These are phyloP conservation scores for Theileria luwenshuni DNA, from an alignment of 169 alveolate species.

Conservation along the genomic window DNA sequence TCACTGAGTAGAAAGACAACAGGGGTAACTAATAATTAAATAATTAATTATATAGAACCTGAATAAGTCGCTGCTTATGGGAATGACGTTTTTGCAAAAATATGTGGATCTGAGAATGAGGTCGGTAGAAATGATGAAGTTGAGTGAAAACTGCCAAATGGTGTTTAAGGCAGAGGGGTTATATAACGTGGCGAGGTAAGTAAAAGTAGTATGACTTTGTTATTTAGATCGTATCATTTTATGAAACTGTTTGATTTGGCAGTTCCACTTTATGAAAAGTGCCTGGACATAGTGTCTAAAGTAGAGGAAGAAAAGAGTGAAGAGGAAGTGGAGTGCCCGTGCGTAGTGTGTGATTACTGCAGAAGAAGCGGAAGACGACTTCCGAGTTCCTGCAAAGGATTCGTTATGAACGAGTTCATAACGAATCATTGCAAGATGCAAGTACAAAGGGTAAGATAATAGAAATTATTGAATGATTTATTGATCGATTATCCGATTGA, in stretches of 20 bases:
- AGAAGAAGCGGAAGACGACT: constrained; percentile 13
- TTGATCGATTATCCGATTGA: not conserved
- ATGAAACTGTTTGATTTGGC: constrained; percentile 60
- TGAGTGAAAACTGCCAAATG: constrained; percentile 23
- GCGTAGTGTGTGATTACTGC: constrained; percentile 53
- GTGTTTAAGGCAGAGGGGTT: constrained; percentile 50
- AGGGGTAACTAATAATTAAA: constrained; percentile 29
- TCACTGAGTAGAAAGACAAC: constrained; percentile 59
- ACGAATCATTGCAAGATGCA: constrained; percentile 35
- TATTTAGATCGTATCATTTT: constrained; percentile 57
- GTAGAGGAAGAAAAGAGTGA: constrained; percentile 18
- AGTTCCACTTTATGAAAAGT: constrained; percentile 62
- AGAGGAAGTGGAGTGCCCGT: constrained; percentile 45
- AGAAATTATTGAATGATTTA: not conserved
- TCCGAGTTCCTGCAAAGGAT: constrained; percentile 46
- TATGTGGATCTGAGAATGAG: constrained; percentile 36
- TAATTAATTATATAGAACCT: constrained; percentile 18
- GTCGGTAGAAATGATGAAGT: constrained; percentile 1
- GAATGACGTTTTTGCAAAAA: constrained; percentile 52
- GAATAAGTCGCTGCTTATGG: constrained; percentile 49
- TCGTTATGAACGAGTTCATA: constrained; percentile 27
- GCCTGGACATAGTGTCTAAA: constrained; percentile 35
- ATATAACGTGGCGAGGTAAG: constrained; percentile 67
- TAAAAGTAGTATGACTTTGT: not conserved
- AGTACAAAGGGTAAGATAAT: constrained; percentile 32